Base-by-base conservation (phyloP, 2,329 filamentous ascomycete genomes). In the Thermochaetoides dissita region DNA sequence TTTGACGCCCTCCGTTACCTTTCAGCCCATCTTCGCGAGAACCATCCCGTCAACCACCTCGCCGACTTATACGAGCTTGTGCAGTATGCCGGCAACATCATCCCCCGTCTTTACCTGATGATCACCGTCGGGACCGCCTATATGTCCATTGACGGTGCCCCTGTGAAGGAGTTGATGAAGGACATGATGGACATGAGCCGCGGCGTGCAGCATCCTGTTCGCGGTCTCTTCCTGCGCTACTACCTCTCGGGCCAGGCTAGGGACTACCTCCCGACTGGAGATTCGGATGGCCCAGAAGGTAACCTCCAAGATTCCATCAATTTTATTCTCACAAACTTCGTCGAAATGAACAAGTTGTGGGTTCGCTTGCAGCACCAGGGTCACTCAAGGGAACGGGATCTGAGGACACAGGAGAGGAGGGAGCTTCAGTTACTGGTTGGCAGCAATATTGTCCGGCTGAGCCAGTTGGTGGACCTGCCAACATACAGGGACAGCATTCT, bases 141-240 rank as follows among this genome's bases (percentile, higher is more conserved):
- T 69, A 98, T 98, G 91, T 81, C 85, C 28, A 93, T 98, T 57
- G 84, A 91, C 56, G 91, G 96, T 71, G 91, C 93, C 45, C 91
- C 91, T 1, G 91, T 98, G 53, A 98, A 98, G 66, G 91, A 98
- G 68, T 86, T 98, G 49, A 98, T 98, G 91, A 98, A 98, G 66
- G 91, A 98, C 63, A 98, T 98, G 91, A 98, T 98, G 91, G 91
- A 98, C 64, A 98, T 98, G 91, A 96, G 87, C 64, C 77, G 91
- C 49, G 91, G 91, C 43, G 88, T 98, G 17, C 91, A 98, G 58
- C 91, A 98, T 63, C 91, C 91, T 10, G 88, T 95, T 49, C 84
- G 91, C 44, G 91, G 91, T 11, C 71, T 98, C 42, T 98, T 98
- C 60, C 66, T 98, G 55, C 80, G 91, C 58, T 98, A 98, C 64